phyloP scores from a whole-genome alignment of 306 rosid species.

The Vachellia pachyceras region DNA sequence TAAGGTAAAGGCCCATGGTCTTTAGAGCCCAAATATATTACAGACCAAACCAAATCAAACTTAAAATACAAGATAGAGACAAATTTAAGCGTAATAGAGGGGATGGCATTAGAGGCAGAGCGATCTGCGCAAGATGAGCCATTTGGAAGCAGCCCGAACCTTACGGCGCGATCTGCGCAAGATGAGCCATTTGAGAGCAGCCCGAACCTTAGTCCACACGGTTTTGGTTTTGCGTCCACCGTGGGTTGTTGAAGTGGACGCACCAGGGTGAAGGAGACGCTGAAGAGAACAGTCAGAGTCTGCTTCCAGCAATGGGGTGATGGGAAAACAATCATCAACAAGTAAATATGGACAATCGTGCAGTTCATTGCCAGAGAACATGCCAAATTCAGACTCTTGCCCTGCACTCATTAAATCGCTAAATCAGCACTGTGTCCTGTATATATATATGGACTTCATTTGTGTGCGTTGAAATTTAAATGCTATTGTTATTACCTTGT shows the following conservation, averaged over 20 bases:
- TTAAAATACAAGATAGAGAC: too few species aligned
- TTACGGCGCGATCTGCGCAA: too few species aligned
- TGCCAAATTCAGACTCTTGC: not conserved
- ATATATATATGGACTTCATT: not conserved
- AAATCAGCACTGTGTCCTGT: not conserved
- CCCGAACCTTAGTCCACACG: conserved; percentile 39
- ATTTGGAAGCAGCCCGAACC: too few species aligned
- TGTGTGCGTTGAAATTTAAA: not conserved
- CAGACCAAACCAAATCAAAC: not conserved
- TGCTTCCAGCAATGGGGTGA: not conserved
- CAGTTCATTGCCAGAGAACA: not conserved
- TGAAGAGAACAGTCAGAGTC: not conserved
- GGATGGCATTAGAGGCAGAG: not conserved
- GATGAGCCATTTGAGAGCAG: conserved; percentile 31
- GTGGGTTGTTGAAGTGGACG: conserved; percentile 6
- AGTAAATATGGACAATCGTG: too few species aligned
- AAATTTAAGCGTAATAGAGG: too few species aligned
- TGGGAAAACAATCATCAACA: not conserved
- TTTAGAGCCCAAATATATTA: not conserved
- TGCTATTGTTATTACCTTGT: not conserved
- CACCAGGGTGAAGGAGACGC: not conserved
- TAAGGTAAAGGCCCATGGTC: not conserved
- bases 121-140: not conserved
- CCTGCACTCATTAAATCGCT: not conserved
- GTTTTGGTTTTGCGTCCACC: conserved; percentile 36